These are phyloP conservation scores for Sarcomyxa edulis DNA, from an alignment of 768 basidiomycete genomes.

Conservation along the genomic window DNA sequence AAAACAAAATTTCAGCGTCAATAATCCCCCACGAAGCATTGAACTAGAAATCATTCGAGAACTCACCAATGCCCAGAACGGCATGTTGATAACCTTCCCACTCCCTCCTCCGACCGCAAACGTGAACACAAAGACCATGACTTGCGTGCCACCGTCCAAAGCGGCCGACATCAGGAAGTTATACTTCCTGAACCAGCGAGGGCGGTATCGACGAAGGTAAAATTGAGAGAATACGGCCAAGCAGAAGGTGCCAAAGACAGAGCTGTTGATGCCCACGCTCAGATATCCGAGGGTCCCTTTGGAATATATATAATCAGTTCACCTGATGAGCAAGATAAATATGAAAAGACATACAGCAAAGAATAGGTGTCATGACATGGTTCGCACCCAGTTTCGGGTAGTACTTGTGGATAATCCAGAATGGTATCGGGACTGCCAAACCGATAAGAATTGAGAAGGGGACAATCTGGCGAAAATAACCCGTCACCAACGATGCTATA, in stretches of 20 bases:
- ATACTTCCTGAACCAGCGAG: slow-evolving; percentile 45
- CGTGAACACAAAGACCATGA: slow-evolving; percentile 41
- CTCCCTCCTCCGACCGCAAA: slow-evolving; percentile 42
- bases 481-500: slow-evolving; percentile 8
- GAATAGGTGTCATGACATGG: slow-evolving; percentile 45
- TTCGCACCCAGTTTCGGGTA: slow-evolving; percentile 44
- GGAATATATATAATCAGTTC: neutral
- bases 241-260: slow-evolving; percentile 39
- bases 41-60: neutral
- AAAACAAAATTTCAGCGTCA: slow-evolving; percentile 4
- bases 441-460: slow-evolving; percentile 45
- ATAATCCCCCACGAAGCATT: slow-evolving; percentile 7
- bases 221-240: slow-evolving; percentile 43
- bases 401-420: slow-evolving; percentile 43
- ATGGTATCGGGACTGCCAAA: slow-evolving; percentile 48
- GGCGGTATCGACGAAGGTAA: slow-evolving; percentile 35
- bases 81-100: slow-evolving; percentile 29
- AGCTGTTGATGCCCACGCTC: slow-evolving; percentile 54
- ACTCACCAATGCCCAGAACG: slow-evolving; percentile 33
- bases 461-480: slow-evolving; percentile 28
- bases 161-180: slow-evolving; percentile 49
- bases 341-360: slow-evolving; percentile 25
- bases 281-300: slow-evolving; percentile 40
- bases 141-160: slow-evolving; percentile 49
- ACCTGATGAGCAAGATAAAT: neutral